Conservation (phyloP, 768 basidiomycete genomes). For the Exidia glandulosa region DNA sequence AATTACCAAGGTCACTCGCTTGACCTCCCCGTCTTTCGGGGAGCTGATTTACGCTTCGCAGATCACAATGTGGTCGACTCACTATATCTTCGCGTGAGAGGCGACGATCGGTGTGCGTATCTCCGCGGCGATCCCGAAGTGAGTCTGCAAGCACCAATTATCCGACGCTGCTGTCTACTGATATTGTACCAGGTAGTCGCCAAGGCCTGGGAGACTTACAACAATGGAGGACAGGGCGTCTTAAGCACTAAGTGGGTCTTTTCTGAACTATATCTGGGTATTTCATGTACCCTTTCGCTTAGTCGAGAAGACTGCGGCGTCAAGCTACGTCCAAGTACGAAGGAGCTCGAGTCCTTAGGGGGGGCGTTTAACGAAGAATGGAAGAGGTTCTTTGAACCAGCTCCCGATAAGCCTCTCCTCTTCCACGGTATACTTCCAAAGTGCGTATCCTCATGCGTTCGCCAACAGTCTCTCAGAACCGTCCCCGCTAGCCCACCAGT, state of each 20-base stretch:
- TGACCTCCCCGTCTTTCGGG: not conserved
- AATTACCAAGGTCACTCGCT: not conserved
- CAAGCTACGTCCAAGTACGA: not conserved
- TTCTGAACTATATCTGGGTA: too few species aligned
- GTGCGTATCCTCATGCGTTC: not conserved
- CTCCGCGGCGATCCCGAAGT: not conserved
- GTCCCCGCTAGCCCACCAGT: too few species aligned
- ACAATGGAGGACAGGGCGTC: too few species aligned
- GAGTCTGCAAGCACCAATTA: not conserved
- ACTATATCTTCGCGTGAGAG: not conserved
- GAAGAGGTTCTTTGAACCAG: not conserved
- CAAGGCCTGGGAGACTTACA: too few species aligned
- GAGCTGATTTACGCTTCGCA: not conserved
- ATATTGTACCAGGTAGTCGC: not conserved
- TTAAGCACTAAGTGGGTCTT: too few species aligned
- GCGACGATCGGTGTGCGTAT: not conserved
- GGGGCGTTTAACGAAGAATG: not conserved
- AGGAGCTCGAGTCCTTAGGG: not conserved
- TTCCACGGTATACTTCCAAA: not conserved
- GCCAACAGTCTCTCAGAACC: too few species aligned
- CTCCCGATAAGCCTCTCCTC: not conserved
- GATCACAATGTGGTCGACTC: not conserved
- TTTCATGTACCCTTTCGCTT: too few species aligned
- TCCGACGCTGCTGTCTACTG: not conserved
- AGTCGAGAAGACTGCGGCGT: not conserved